These are phyloP conservation scores for Beauveria rudraprayagi DNA, from an alignment of 2,329 filamentous ascomycete genomes.

Conservation along the genomic window DNA sequence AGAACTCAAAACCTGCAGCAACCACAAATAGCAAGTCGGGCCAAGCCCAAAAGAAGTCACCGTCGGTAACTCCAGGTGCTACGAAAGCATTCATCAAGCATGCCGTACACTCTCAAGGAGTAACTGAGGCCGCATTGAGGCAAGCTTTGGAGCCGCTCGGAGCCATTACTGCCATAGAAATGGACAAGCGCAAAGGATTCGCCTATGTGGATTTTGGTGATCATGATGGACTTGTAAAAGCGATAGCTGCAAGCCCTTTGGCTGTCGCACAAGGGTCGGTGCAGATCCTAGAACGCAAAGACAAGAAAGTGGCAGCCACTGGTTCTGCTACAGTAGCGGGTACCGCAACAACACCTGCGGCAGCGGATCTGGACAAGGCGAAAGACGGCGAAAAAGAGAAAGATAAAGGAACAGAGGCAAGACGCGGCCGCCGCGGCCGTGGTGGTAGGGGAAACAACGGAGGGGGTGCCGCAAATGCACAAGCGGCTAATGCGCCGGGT, in stretches of 20 bases:
- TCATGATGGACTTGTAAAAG: constrained; percentile 63
- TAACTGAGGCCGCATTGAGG: constrained; percentile 73
- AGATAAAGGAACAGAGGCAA: constrained; percentile 21
- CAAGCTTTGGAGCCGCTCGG: constrained; percentile 69
- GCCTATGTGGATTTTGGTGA: constrained; percentile 86
- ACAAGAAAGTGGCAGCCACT: constrained; percentile 35
- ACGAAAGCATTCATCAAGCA: constrained; percentile 72
- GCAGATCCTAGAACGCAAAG: constrained; percentile 76
- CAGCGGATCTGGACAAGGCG: constrained; percentile 12
- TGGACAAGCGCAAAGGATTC: constrained; percentile 91
- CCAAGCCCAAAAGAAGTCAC: constrained; percentile 26
- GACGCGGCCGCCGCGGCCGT: constrained; percentile 26
- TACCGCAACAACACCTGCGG: constrained; percentile 3
- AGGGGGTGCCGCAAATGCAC: constrained; percentile 7
- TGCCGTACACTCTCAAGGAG: constrained; percentile 81
- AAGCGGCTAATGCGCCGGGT: not conserved
- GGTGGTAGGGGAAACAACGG: constrained; percentile 19
- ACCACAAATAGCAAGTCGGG: constrained; percentile 21
- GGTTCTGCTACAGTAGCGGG: constrained; percentile 2
- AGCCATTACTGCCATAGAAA: constrained; percentile 69
- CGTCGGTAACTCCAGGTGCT: constrained; percentile 31
- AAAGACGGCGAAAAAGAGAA: constrained; percentile 17
- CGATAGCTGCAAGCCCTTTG: constrained; percentile 73
- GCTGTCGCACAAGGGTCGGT: constrained; percentile 78
- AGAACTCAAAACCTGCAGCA: constrained; percentile 33